Evolutionary conservation across 1,284 basidiomycete species (phyloP).

Genomic region (Irpex sp.): DNA sequence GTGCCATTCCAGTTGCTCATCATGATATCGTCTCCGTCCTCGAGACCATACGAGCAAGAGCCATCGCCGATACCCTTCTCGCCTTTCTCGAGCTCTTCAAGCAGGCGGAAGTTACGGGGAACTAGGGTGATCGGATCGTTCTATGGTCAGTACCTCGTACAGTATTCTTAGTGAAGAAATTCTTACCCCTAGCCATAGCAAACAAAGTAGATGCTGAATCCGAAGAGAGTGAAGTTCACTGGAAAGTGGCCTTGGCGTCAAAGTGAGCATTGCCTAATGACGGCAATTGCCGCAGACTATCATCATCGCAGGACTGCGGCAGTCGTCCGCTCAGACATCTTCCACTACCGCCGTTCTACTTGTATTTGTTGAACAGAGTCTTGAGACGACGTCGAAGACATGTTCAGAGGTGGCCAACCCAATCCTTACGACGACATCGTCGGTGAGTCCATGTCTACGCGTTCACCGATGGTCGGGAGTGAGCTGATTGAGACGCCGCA

Average conservation of each 20-base stretch:
- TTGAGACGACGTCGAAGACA: conserved; percentile 23
- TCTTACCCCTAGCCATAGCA: conserved; percentile 58
- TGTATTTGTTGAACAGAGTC: not conserved
- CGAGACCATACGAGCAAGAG: conserved; percentile 92
- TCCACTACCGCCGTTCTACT: conserved; percentile 8
- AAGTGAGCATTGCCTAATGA: not conserved
- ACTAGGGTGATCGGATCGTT: conserved; percentile 45
- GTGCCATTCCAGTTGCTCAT: conserved; percentile 99
- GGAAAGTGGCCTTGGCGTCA: not conserved
- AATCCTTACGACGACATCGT: conserved; percentile 96
- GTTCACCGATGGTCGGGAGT: not conserved
- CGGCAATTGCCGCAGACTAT: conserved; percentile 1
- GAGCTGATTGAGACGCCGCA: conserved; percentile 28
- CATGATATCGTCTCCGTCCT: conserved; percentile 89
- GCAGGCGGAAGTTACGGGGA: conserved; percentile 92
- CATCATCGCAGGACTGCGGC: conserved; percentile 2
- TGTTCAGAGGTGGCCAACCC: conserved; percentile 62
- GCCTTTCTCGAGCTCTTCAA: conserved; percentile 98
- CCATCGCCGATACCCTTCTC: conserved; percentile 99
- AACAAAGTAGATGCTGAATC: not conserved
- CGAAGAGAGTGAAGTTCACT: not conserved
- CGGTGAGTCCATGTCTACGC: conserved; percentile 50
- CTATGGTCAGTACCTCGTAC: not conserved
- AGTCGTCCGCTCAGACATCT: conserved; percentile 16
- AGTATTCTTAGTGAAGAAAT: not conserved